Evolutionary conservation across 495 filamentous ascomycete species (phyloP), one percentile per base, ranked within the genome.

Genomic region (Penicillium manginii): DNA sequence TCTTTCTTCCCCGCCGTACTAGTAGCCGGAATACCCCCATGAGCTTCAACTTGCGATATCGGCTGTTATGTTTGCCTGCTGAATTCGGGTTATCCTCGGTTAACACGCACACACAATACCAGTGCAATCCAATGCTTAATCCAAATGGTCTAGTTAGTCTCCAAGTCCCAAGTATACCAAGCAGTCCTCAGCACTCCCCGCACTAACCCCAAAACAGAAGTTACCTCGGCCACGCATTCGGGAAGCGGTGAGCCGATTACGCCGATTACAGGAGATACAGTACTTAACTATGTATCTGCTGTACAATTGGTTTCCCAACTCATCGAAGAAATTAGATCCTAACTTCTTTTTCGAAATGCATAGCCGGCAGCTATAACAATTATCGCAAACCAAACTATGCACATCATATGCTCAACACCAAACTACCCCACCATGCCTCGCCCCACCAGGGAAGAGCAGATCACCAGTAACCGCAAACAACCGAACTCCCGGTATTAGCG

Each of bases 151-250:
- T 11, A 37, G 35, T n/a, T 4, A 43, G 8, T 21, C 14, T n/a
- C n/a, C 35, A 43, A 43, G 8, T 43, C 40, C 40, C n/a, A 43
- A 43, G 40, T 43, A 43, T 43, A 43, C 35, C 11, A 37, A 37
- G 35, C 35, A 37, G 35, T n/a, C 35, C 35, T 37, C 35, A 37
- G 35, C 15, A 12, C 19, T 5, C 56, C 60, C 56, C 56, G 54
- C 63, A 57, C 60, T 63, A 59, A 42, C 21, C 61, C 60, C 35
- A 47, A 66, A 53, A 35, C n/a, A 51, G 64, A 22, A 66, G 32
- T 42, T 40, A 54, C 64, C 64, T 66, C 61, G 61, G 61, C 52
- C 23, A 31, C 39, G 51, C 33, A 32, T 40, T 15, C 18, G 10
- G 35, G 19, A 58, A 59, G 60, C 60, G 64, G 61, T 64, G 59